phyloP scores from a whole-genome alignment of 1,284 basidiomycete genomes.

The Marasmius oreades region DNA sequence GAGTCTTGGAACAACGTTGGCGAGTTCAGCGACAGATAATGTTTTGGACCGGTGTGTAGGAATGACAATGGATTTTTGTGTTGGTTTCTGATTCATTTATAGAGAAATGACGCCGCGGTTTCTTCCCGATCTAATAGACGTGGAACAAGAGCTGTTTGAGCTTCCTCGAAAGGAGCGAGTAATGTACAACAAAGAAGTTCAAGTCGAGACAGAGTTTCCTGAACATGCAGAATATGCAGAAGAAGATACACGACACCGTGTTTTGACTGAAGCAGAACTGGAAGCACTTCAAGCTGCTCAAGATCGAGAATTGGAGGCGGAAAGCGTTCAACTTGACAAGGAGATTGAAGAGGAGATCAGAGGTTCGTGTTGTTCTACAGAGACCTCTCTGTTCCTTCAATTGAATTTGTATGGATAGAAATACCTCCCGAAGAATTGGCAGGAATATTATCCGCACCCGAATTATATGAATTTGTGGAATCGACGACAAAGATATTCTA shows the following conservation, averaged over 20 bases:
- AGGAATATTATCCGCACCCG: slow-evolving; percentile 79
- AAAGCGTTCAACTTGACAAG: slow-evolving; percentile 73
- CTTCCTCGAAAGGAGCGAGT: slow-evolving; percentile 89
- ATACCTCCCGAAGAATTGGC: slow-evolving; percentile 81
- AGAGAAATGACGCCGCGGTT: slow-evolving; percentile 64
- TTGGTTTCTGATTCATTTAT: background rate
- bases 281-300: slow-evolving; percentile 68
- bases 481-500: slow-evolving; percentile 95
- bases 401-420: slow-evolving; percentile 44
- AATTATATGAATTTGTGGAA: slow-evolving; percentile 93
- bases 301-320: slow-evolving; percentile 79
- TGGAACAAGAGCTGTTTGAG: slow-evolving; percentile 86
- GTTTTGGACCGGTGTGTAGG: slow-evolving; percentile 59
- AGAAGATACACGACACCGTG: slow-evolving; percentile 70
- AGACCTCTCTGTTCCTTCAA: slow-evolving; percentile 1
- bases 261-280: slow-evolving; percentile 60
- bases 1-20: slow-evolving; percentile 44
- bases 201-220: slow-evolving; percentile 54
- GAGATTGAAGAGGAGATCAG: slow-evolving; percentile 82
- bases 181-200: slow-evolving; percentile 92
- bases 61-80: slow-evolving; percentile 10
- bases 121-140: slow-evolving; percentile 76
- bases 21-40: slow-evolving; percentile 60
- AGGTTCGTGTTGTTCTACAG: slow-evolving; percentile 37
- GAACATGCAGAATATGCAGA: slow-evolving; percentile 43